phyloP scores from a whole-genome alignment of 2,329 filamentous ascomycete species.

The Orbilia blumenaviensis region DNA sequence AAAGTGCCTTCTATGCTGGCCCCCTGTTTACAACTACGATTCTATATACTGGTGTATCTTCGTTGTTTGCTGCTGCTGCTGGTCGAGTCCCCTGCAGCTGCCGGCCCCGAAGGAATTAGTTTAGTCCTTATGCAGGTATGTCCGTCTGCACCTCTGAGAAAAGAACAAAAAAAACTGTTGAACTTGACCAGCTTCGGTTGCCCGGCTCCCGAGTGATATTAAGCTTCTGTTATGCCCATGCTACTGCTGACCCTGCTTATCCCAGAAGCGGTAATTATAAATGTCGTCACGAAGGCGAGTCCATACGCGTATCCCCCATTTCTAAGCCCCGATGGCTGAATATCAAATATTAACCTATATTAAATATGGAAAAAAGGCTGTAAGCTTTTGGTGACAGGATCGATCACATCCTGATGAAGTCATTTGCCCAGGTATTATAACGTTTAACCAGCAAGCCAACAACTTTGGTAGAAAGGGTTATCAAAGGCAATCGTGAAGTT shows the following conservation, averaged over 20 bases:
- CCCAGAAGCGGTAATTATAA: not conserved
- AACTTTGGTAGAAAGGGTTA: not conserved
- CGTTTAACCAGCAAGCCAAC: no score
- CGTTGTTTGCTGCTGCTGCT: not conserved
- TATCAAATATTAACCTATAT: not conserved
- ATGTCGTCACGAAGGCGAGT: conserved; percentile 8
- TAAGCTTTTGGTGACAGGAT: not conserved
- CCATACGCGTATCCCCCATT: not conserved
- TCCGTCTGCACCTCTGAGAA: no score
- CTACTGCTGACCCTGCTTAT: no score
- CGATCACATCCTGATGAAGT: not conserved
- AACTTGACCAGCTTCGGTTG: not conserved
- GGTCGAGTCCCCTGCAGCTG: not conserved
- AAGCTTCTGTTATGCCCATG: no score
- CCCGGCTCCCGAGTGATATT: conserved; percentile 3
- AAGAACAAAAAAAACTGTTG: no score
- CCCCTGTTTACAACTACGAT: no score
- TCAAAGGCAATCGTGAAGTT: not conserved
- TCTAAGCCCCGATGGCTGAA: not conserved
- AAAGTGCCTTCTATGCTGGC: no score
- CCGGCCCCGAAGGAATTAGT: no score
- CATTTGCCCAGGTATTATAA: no score
- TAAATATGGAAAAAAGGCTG: not conserved
- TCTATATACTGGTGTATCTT: no score
- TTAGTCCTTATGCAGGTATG: no score